phyloP scores from a whole-genome alignment of 441 rosid genomes.

The Manihot esculenta region DNA sequence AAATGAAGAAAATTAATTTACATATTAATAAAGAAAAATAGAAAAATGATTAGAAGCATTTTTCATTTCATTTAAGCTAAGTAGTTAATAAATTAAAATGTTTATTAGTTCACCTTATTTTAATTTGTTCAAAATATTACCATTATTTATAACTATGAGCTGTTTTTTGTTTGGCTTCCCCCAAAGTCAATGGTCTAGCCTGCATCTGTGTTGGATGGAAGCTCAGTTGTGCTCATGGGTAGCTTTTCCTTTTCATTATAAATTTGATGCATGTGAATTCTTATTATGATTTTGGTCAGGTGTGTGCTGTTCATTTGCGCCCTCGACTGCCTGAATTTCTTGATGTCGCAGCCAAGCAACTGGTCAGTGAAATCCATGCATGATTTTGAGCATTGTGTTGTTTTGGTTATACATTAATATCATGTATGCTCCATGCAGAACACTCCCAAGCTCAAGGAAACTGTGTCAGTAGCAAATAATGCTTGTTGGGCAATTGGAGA shows the following conservation, averaged over 20 bases:
- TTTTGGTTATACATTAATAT: neutral
- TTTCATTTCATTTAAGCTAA: too few species aligned
- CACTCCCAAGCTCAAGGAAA: conserved; percentile 66
- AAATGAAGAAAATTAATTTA: too few species aligned
- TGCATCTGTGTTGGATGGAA: conserved; percentile 8
- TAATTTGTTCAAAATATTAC: too few species aligned
- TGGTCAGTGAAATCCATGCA: conserved; percentile 51
- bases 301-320: conserved; percentile 73
- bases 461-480: conserved; percentile 90
- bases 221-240: conserved; percentile 13
- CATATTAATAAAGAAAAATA: too few species aligned
- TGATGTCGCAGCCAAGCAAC: conserved; percentile 83
- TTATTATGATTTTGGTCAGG: conserved; percentile 42
- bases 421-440: conserved; percentile 33
- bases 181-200: too few species aligned
- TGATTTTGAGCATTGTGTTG: conserved; percentile 19
- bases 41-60: too few species aligned
- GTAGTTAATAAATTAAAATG: too few species aligned
- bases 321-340: conserved; percentile 75
- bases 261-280: too few species aligned
- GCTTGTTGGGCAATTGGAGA: conserved; percentile 99
- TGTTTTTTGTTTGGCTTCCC: too few species aligned
- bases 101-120: too few species aligned
- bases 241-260: neutral
- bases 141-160: too few species aligned